These are phyloP conservation scores for Hemileccinum rubropunctum DNA, from an alignment of 768 basidiomycete genomes.

Conservation along the genomic window DNA sequence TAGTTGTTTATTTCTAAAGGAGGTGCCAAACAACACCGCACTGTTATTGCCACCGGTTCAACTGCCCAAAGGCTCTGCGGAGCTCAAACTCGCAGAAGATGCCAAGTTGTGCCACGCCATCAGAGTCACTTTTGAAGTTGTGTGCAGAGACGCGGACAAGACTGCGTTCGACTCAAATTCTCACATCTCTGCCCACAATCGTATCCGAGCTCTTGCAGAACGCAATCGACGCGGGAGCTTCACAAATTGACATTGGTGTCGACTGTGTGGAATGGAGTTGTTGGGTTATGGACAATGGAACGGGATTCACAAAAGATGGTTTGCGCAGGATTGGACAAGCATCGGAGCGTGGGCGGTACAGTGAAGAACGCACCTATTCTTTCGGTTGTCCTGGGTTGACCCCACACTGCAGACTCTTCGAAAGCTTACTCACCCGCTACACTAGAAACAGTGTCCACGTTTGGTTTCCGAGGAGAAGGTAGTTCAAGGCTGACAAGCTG, in stretches of 20 bases:
- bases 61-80: no score
- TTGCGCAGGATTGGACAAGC: conserved; percentile 53
- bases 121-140: conserved; percentile 38
- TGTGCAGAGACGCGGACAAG: conserved; percentile 60
- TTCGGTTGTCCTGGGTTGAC: not conserved
- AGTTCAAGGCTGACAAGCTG: conserved; percentile 1
- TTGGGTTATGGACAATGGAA: conserved; percentile 85
- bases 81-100: not conserved
- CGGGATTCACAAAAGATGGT: conserved; percentile 64
- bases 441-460: conserved; percentile 56
- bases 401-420: conserved; percentile 55
- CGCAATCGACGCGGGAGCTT: conserved; percentile 77
- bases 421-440: conserved; percentile 58
- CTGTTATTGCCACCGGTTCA: no score
- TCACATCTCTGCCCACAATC: conserved; percentile 78
- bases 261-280: conserved; percentile 78
- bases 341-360: conserved; percentile 58
- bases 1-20: conserved; percentile 25
- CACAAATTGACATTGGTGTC: conserved; percentile 65
- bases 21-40: conserved; percentile 21
- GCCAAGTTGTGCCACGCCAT: not conserved
- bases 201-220: conserved; percentile 89
- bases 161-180: conserved; percentile 79
- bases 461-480: conserved; percentile 97
- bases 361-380: conserved; percentile 42